Conservation (phyloP, 2,329 filamentous ascomycete genomes). For the Penicillium polonicum region DNA sequence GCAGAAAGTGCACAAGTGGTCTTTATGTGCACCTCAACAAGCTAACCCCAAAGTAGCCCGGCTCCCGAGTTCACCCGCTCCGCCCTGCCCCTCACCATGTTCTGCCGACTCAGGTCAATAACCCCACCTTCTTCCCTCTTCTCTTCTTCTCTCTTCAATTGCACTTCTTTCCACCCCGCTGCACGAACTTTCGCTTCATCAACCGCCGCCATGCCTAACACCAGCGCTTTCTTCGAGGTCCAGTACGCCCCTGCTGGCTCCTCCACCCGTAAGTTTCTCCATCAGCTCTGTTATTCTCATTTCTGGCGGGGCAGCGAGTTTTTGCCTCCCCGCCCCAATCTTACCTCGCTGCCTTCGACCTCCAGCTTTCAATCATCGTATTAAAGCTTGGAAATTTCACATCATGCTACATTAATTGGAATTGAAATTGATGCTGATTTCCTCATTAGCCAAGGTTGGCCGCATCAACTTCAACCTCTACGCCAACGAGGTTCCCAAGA, state of each 20-base stretch:
- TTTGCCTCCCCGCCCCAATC: slow-evolving; percentile 9
- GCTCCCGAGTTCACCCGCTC: slow-evolving; percentile 28
- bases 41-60: slow-evolving; percentile 27
- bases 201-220: slow-evolving; percentile 69
- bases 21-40: slow-evolving; percentile 17
- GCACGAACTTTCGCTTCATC: slow-evolving; percentile 47
- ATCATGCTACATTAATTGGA: slow-evolving; percentile 24
- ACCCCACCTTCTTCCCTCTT: slow-evolving; percentile 48
- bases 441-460: slow-evolving; percentile 63
- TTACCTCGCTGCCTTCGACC: slow-evolving; percentile 1
- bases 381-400: slow-evolving; percentile 9
- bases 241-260: slow-evolving; percentile 52
- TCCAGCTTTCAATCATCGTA: background rate
- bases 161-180: slow-evolving; percentile 38
- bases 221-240: slow-evolving; percentile 73
- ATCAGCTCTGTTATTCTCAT: slow-evolving; percentile 14
- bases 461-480: slow-evolving; percentile 89
- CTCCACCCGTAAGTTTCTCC: slow-evolving; percentile 29
- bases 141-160: slow-evolving; percentile 41
- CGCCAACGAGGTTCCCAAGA: slow-evolving; percentile 84
- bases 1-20: slow-evolving; percentile 20
- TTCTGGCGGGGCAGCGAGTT: slow-evolving; percentile 16
- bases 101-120: slow-evolving; percentile 43
- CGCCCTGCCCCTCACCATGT: slow-evolving; percentile 42
- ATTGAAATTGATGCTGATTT: slow-evolving; percentile 14